phyloP scores from a whole-genome alignment of 2,329 filamentous ascomycete species.

The Fonsecaea nubica region DNA sequence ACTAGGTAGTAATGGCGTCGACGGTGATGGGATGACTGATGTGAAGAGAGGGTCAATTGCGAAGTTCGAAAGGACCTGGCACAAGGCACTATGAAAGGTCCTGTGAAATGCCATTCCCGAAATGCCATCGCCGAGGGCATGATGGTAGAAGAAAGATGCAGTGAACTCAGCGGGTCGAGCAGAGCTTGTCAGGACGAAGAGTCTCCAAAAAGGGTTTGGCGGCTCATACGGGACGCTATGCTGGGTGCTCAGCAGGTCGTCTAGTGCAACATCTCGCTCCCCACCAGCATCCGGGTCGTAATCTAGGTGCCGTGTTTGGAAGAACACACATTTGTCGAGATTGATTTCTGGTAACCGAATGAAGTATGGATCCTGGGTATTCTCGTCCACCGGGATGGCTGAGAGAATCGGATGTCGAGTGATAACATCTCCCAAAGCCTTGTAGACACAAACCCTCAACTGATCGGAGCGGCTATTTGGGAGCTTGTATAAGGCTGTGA shows the following conservation, averaged over 20 bases:
- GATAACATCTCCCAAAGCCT: conserved; percentile 42
- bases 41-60: conserved; percentile 32
- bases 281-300: conserved; percentile 34
- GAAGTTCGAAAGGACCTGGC: conserved; percentile 44
- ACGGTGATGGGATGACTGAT: conserved; percentile 39
- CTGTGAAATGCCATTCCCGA: conserved; percentile 57
- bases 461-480: background rate
- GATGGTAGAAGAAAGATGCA: conserved; percentile 56
- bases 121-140: conserved; percentile 56
- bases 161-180: conserved; percentile 47
- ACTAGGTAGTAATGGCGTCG: conserved; percentile 47
- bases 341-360: conserved; percentile 53
- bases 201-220: conserved; percentile 53
- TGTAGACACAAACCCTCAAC: conserved; percentile 20
- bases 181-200: conserved; percentile 48
- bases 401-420: conserved; percentile 52
- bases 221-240: conserved; percentile 51
- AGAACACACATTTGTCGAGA: conserved; percentile 49
- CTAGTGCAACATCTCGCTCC: conserved; percentile 49
- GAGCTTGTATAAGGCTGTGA: conserved; percentile 23
- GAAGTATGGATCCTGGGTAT: conserved; percentile 51
- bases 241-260: conserved; percentile 50
- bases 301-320: conserved; percentile 38
- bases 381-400: conserved; percentile 52
- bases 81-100: conserved; percentile 54